Conservation (phyloP, 2,329 filamentous ascomycete species). For the Aspergillus ochraceoroseus region DNA sequence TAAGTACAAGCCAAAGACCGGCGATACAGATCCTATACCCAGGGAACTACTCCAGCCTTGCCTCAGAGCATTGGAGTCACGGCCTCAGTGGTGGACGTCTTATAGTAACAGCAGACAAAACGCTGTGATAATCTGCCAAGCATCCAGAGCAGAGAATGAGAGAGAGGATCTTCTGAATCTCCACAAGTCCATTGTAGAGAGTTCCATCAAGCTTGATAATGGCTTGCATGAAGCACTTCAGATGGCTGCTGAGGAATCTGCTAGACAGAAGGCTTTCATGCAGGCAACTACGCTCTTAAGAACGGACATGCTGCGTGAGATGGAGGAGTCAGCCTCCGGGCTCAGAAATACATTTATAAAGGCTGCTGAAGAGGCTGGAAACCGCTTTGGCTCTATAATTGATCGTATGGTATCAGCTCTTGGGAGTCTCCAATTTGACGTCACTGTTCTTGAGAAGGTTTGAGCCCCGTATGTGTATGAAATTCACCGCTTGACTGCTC, state of each 20-base stretch:
- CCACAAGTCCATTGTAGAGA: conserved; percentile 37
- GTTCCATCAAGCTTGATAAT: conserved; percentile 33
- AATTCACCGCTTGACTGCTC: conserved; percentile 4
- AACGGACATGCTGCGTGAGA: conserved; percentile 27
- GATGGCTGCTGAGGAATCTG: conserved; percentile 28
- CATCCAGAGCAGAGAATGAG: conserved; percentile 55
- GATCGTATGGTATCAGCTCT: conserved; percentile 22
- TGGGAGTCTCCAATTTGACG: conserved; percentile 18
- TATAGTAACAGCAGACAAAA: conserved; percentile 60
- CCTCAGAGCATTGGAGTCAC: conserved; percentile 50
- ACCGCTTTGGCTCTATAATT: conserved; percentile 21
- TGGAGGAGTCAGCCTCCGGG: conserved; percentile 29
- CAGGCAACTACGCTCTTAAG: conserved; percentile 31
- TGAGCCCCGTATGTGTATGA: too few species aligned
- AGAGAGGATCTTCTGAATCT: conserved; percentile 45
- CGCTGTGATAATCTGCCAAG: conserved; percentile 59
- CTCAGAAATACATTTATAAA: conserved; percentile 25
- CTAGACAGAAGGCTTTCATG: conserved; percentile 34
- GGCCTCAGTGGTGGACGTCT: conserved; percentile 59
- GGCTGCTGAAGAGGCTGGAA: conserved; percentile 27
- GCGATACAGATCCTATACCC: conserved; percentile 17
- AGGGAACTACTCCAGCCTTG: conserved; percentile 46
- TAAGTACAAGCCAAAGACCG: conserved; percentile 22
- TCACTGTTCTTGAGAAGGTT: conserved; percentile 25
- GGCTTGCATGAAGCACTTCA: conserved; percentile 35